Evolutionary conservation across 768 basidiomycete genomes (phyloP), one percentile per base, ranked within the genome.

Genomic region (Kwoniella pini): DNA sequence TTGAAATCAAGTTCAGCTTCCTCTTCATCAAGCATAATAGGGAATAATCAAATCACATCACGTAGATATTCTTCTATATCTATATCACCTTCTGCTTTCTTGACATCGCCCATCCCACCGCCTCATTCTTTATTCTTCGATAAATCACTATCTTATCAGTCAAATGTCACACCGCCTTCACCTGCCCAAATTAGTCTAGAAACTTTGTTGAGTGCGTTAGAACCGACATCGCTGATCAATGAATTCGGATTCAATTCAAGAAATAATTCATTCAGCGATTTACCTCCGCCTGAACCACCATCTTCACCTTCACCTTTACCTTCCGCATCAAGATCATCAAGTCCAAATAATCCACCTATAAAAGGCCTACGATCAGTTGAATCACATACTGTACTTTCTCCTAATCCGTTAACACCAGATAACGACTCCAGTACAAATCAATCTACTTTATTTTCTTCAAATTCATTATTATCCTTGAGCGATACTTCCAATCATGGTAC

Each of bases 331-430:
- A 22, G 46, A 2, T 22, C 33, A 9, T 46, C 43, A 17, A 61
- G 51, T 21, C 52, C 52, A 36, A 33, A 53, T 19, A 48, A 62
- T 19, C 45, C 42, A 0, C 24, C 40, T 13, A 19, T 58, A 4
- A 55, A 55, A 24, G 19, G 27, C 26, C 57, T 39, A 9, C 38
- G 65, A 45, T 58, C 62, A 22, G 52, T 45, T 31, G 65, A 67
- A 31, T 57, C 57, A 11, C 65, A 67, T 42, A 63, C 62, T 19
- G 62, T 67, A 1, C 46, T 67, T 1, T 67, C 65, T 1, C 60
- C 65, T 33, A 48, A 38, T 13, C 57, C 60, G 3, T 12, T 60
- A 21, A 27, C 53, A n/a, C 57, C n/a, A 39, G 40, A 57, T 57
- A 49, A 15, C 26, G n/a, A 22, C 11, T 42, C 50, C 13, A 50